Conservation (phyloP, 305 asterid species). For the Nicotiana rustica region DNA sequence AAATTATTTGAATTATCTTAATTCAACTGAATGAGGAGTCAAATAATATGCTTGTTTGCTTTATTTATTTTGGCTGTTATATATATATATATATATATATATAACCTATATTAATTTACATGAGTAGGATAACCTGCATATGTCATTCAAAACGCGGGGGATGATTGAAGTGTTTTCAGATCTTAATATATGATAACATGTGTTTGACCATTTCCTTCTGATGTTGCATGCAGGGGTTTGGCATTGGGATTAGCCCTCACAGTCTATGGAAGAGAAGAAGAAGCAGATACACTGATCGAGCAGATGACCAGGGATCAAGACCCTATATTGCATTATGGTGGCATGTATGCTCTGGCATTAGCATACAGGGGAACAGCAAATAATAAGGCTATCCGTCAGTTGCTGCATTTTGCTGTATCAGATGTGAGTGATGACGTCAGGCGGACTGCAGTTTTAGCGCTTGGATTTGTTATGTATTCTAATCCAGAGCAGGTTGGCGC, state of each 20-base stretch:
- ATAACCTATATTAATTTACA: neutral
- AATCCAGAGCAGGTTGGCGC: constrained; percentile 91
- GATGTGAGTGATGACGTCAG: constrained; percentile 98
- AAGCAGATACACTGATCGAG: constrained; percentile 85
- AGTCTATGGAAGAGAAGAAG: constrained; percentile 93
- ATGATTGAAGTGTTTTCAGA: constrained; percentile 2
- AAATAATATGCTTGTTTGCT: neutral
- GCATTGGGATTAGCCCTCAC: constrained; percentile 93
- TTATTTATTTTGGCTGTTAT: neutral
- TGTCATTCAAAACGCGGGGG: neutral
- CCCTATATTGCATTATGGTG: constrained; percentile 93
- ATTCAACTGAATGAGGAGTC: neutral
- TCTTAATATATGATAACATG: constrained; percentile 1
- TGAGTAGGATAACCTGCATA: constrained; percentile 13
- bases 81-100: no score
- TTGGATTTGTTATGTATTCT: constrained; percentile 85
- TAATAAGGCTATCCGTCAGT: constrained; percentile 92
- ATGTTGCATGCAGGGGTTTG: constrained; percentile 68
- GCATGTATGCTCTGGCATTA: constrained; percentile 95
- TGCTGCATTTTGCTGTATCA: constrained; percentile 96
- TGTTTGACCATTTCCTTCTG: constrained; percentile 24
- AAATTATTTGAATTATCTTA: neutral
- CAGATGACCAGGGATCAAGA: constrained; percentile 98
- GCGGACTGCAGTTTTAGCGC: constrained; percentile 95
- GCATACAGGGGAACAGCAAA: constrained; percentile 96